Base-by-base conservation (phyloP, 257 asterid genomes). In the Nemophila menziesii region DNA sequence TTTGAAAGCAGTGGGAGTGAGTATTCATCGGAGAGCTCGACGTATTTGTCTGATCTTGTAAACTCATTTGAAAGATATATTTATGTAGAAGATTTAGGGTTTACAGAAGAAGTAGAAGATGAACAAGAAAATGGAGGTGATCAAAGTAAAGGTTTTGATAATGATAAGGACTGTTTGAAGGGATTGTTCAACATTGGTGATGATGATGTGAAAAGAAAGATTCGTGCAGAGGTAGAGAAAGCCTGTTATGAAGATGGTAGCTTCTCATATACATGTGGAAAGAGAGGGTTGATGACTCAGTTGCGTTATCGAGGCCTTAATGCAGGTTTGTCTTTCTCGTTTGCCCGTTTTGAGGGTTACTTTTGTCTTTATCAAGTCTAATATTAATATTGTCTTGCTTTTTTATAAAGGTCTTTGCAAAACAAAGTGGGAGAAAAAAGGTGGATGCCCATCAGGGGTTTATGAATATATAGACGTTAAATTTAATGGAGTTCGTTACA, bases 1-100 rank as follows among this genome's bases (percentile, higher is more conserved):
- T 70, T 60, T 50, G 84, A 74, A 27, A 78, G 87, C 73, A 81
- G 92, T 67, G 92, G 92, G 39, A 78, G 93, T 72, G 93, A 85
- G 47, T 74, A 85, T 61, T 78, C 89, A 1, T 63, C 52, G 22
- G 45, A 46, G 38, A 54, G 62, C 44, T 22, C 22, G 34, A 26
- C 75, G 22, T 82, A 75, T 55, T 56, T 80, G 52, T 81, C 86
- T 0, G 71, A 56, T 52, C 84, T 80, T 33, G 80, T 80, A 2
- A 73, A 81, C 48, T 78, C 83, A 7, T 85, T 75, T 1, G 90
- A 83, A 63, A 57, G 71, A 21, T 78, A 60, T 8, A 21, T 44
- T 3, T 41, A 48, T 20, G 44, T 14, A 19, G 45, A 6, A 20
- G 60, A 29, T 3, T 4, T 33, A 9, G 36, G 9, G 36, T 3